Conservation (phyloP, 768 basidiomycete species). For the Suillus subalutaceus region DNA sequence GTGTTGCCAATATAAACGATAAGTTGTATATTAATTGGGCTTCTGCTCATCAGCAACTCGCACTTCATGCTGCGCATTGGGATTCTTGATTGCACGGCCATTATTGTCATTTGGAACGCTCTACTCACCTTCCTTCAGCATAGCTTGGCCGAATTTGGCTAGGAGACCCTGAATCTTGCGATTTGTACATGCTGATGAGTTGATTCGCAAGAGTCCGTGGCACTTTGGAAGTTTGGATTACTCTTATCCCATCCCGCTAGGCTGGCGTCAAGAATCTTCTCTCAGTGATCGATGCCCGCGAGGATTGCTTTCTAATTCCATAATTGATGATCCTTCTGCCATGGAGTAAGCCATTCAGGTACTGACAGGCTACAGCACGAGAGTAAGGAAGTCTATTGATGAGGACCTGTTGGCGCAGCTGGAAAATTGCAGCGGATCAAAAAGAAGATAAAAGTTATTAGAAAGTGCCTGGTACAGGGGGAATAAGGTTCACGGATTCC, state of each 20-base stretch:
- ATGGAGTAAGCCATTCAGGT: neutral
- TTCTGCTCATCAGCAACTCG: neutral
- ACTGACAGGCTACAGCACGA: neutral
- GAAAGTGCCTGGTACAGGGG: neutral
- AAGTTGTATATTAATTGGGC: neutral
- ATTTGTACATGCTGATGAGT: neutral
- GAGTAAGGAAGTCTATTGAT: neutral
- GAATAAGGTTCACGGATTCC: neutral
- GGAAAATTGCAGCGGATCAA: neutral
- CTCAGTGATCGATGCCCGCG: neutral
- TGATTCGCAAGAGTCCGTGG: neutral
- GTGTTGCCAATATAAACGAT: neutral
- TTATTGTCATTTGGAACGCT: neutral
- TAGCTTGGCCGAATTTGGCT: neutral
- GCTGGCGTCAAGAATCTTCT: neutral
- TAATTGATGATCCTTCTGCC: neutral
- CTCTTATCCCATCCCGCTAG: neutral
- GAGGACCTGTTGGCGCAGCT: neutral
- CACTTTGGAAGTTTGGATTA: neutral
- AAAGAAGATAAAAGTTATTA: neutral
- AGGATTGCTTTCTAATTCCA: neutral
- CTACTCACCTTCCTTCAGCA: neutral
- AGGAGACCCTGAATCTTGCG: neutral
- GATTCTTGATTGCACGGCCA: neutral
- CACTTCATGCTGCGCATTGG: neutral